phyloP scores from a whole-genome alignment of 345 rosid species.

The Citrus hindsii region DNA sequence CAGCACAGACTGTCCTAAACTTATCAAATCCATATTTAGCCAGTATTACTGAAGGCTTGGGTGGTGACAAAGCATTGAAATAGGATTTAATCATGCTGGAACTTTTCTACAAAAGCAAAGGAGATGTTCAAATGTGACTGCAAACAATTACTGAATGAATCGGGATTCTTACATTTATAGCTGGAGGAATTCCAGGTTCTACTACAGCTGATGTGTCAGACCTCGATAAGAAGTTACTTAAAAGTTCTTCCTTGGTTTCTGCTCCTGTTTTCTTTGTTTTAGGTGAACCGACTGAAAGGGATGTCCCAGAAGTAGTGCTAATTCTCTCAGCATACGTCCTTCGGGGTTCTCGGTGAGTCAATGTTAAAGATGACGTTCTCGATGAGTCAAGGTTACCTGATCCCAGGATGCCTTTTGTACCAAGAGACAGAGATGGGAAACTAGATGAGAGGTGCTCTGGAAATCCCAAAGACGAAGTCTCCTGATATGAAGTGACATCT shows the following conservation, averaged over 20 bases:
- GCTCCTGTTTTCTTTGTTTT: constrained; percentile 90
- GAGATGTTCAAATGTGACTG: not conserved
- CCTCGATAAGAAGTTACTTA: constrained; percentile 59
- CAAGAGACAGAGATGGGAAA: constrained; percentile 42
- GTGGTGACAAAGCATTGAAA: not conserved
- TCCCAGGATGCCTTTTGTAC: constrained; percentile 41
- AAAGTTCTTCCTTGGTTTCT: constrained; percentile 73
- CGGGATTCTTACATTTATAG: constrained; percentile 57
- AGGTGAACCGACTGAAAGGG: constrained; percentile 61
- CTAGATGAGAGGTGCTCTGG: constrained; percentile 54
- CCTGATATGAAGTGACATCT: constrained; percentile 51
- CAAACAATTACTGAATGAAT: constrained; percentile 11
- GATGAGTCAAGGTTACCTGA: constrained; percentile 47
- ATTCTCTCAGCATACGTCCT: constrained; percentile 85
- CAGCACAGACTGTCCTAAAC: not conserved
- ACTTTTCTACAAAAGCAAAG: not conserved
- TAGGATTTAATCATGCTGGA: not conserved
- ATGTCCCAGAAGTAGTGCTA: constrained; percentile 63
- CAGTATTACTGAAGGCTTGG: not conserved
- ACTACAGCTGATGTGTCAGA: constrained; percentile 43
- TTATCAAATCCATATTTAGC: not conserved
- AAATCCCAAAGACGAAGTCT: constrained; percentile 43
- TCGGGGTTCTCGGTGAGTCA: constrained; percentile 34
- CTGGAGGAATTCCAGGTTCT: constrained; percentile 46
- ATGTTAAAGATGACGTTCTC: constrained; percentile 45